Evolutionary conservation across 257 asterid species (phyloP).

Genomic region (Solanum neorickii): DNA sequence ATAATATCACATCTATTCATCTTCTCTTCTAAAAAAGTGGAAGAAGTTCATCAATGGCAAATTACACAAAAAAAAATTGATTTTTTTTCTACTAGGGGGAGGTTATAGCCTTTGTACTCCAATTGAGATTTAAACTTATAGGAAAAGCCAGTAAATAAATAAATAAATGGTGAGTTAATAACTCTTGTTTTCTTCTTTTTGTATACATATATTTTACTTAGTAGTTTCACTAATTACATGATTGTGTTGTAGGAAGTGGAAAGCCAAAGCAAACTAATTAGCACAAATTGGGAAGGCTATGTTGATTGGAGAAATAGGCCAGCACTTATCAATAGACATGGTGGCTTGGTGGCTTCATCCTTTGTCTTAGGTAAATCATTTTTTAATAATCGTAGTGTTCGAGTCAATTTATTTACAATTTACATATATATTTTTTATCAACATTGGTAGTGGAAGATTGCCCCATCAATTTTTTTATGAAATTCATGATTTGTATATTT

Average conservation of each 20-base stretch:
- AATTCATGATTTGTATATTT: neutral
- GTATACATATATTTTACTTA: neutral
- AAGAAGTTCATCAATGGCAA: neutral
- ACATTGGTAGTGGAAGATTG: neutral
- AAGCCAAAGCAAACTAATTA: slow-evolving; percentile 14
- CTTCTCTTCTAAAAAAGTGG: neutral
- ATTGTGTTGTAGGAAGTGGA: slow-evolving; percentile 42
- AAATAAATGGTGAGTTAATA: slow-evolving; percentile 14
- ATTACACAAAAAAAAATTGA: neutral
- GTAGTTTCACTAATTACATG: neutral
- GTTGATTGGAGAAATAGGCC: slow-evolving; percentile 73
- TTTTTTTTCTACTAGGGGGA: neutral
- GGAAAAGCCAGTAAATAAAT: neutral
- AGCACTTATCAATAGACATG: slow-evolving; percentile 60
- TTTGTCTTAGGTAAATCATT: slow-evolving; percentile 57
- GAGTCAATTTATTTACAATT: neutral
- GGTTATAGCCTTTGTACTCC: neutral
- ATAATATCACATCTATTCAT: neutral
- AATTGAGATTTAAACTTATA: neutral
- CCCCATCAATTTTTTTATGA: neutral
- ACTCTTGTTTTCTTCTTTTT: no score
- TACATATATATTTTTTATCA: neutral
- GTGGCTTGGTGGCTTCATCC: slow-evolving; percentile 82
- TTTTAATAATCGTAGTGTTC: neutral
- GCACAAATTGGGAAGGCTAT: slow-evolving; percentile 62